These are phyloP conservation scores for Penicillium sp. DNA, from an alignment of 2,329 filamentous ascomycete genomes.

Conservation along the genomic window DNA sequence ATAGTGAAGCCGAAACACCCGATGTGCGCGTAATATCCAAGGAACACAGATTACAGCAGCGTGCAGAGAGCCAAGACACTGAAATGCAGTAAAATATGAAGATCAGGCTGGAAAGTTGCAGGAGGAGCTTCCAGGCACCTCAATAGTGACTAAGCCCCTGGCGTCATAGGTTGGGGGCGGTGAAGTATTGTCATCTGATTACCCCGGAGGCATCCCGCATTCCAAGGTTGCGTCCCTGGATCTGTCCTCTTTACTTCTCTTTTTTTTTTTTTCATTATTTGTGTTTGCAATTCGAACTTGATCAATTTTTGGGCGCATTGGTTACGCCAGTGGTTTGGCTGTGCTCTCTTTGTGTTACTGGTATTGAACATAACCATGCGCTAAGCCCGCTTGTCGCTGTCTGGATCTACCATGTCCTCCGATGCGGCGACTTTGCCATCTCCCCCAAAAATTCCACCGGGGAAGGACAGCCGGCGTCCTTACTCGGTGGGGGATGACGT, in stretches of 20 bases:
- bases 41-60: conserved; percentile 27
- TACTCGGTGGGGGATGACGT: conserved; percentile 28
- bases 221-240: conserved; percentile 15
- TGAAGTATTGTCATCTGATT: conserved; percentile 26
- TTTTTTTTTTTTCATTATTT: conserved; percentile 2
- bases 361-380: conserved; percentile 23
- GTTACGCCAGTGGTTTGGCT: not conserved
- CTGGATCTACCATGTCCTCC: conserved; percentile 35
- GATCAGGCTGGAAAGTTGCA: conserved; percentile 16
- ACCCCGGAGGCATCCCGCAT: conserved; percentile 21
- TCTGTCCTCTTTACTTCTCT: conserved; percentile 9
- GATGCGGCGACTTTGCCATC: conserved; percentile 40
- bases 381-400: conserved; percentile 19
- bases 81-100: conserved; percentile 5
- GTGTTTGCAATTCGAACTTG: conserved; percentile 6
- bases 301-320: not conserved
- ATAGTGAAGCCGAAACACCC: conserved; percentile 57
- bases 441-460: conserved; percentile 33
- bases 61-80: conserved; percentile 22
- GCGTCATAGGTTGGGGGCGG: conserved; percentile 38
- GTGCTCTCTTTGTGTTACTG: not conserved
- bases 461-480: conserved; percentile 29
- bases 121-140: conserved; percentile 18
- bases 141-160: conserved; percentile 28
- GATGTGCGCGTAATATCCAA: not conserved